Conservation (phyloP, 179 eudicot genomes). For the Patellifolia procumbens region DNA sequence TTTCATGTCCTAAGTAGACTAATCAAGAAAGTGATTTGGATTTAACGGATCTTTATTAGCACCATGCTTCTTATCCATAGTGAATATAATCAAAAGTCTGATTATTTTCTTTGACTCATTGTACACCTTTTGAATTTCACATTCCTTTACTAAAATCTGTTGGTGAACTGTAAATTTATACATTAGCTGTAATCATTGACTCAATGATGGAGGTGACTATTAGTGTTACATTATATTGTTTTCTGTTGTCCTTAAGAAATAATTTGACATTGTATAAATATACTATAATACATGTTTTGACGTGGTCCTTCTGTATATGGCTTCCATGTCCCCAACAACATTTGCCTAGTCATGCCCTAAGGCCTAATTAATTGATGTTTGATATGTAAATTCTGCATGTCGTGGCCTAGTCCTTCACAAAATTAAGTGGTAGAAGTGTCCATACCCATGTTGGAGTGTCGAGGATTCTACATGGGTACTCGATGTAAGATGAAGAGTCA, state of each 20-base stretch:
- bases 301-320: background rate
- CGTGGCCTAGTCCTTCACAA: too few species aligned
- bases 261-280: background rate
- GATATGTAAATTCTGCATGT: background rate
- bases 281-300: background rate
- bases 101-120: slow-evolving; percentile 28
- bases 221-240: slow-evolving; percentile 12
- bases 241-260: background rate
- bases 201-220: slow-evolving; percentile 26
- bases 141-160: slow-evolving; percentile 18
- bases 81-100: slow-evolving; percentile 30
- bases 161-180: slow-evolving; percentile 6
- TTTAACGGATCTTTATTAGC: slow-evolving; percentile 23
- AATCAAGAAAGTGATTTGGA: slow-evolving; percentile 32
- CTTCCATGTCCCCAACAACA: slow-evolving; percentile 8
- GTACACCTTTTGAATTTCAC: slow-evolving; percentile 33
- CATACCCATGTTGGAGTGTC: too few species aligned
- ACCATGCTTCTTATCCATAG: slow-evolving; percentile 30
- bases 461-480: too few species aligned
- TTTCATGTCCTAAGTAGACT: slow-evolving; percentile 22
- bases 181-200: slow-evolving; percentile 22
- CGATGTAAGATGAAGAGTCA: too few species aligned
- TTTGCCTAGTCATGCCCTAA: slow-evolving; percentile 2
- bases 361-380: background rate
- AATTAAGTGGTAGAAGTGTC: too few species aligned